phyloP scores from a whole-genome alignment of 208 protist species.

The Leishmania guyanensis region DNA sequence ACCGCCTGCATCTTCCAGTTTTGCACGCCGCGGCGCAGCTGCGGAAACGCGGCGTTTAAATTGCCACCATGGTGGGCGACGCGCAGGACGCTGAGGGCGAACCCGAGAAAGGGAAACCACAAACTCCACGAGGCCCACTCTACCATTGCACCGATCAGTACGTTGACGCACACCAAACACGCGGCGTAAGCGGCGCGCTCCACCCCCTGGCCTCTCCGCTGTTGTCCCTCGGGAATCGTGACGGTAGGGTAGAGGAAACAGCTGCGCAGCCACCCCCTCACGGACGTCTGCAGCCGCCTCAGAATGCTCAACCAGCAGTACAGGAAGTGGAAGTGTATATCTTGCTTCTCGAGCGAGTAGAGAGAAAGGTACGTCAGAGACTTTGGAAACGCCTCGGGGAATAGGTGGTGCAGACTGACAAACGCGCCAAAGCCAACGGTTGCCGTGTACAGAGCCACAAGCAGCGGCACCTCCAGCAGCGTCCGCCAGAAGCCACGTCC shows the following conservation, averaged over 20 bases:
- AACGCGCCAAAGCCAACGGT: conserved; percentile 22
- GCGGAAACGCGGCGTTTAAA: conserved; percentile 2
- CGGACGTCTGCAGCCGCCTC: background rate
- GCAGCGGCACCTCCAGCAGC: conserved; percentile 10
- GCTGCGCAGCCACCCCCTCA: conserved; percentile 3
- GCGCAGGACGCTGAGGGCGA: conserved; percentile 6
- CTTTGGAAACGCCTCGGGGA: conserved; percentile 16
- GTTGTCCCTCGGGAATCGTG: background rate
- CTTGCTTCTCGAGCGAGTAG: conserved; percentile 6
- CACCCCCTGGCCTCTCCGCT: background rate
- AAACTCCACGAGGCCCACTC: conserved; percentile 16
- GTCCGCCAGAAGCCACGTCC: conserved; percentile 16
- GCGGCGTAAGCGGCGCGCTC: conserved; percentile 14
- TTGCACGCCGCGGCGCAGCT: background rate
- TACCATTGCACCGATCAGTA: conserved; percentile 15
- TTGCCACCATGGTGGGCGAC: background rate
- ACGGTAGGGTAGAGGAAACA: conserved; percentile 9
- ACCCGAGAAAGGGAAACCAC: conserved; percentile 13
- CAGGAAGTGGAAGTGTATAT: conserved; percentile 12
- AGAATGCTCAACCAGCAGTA: conserved; percentile 22
- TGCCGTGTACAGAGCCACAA: conserved; percentile 20
- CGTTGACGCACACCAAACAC: conserved; percentile 22
- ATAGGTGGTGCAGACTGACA: conserved; percentile 8
- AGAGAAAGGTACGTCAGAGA: conserved; percentile 22
- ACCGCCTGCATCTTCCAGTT: background rate